A percentile compares a stretch with the other conserved stretches of the same genome.
Conservation (phyloP, 805 yeast species). For the Tetrapisispora pingtungensis region DNA sequence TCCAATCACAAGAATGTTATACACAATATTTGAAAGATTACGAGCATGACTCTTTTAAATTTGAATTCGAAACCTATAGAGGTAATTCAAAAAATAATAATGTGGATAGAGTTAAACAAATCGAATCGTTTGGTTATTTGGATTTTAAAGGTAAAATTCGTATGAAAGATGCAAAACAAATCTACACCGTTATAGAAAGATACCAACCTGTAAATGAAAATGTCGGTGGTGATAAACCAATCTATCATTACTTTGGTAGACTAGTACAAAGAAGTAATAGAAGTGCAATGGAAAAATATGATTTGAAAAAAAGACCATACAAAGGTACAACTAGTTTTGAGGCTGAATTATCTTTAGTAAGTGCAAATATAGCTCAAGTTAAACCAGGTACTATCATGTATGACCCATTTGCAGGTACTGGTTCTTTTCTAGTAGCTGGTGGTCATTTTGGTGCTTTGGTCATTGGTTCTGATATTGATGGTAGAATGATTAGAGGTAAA, state of each 20-base stretch:
- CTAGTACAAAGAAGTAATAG: constrained; percentile 55
- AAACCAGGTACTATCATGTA: constrained; percentile 56
- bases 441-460: constrained; percentile 73
- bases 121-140: constrained; percentile 63
- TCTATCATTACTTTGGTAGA: constrained; percentile 64
- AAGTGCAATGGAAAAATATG: constrained; percentile 62
- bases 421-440: constrained; percentile 84
- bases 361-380: constrained; percentile 80
- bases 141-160: constrained; percentile 67
- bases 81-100: constrained; percentile 43
- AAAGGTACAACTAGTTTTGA: constrained; percentile 97
- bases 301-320: constrained; percentile 69
- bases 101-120: constrained; percentile 41
- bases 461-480: constrained; percentile 86
- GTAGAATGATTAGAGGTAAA: constrained; percentile 62
- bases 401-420: constrained; percentile 97
- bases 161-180: constrained; percentile 66
- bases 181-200: constrained; percentile 66
- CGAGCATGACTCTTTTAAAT: constrained; percentile 53
- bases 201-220: constrained; percentile 42
- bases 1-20: constrained; percentile 23
- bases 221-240: constrained; percentile 40
- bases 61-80: constrained; percentile 69
- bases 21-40: constrained; percentile 23
- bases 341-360: constrained; percentile 79